Conservation (phyloP, 2,329 filamentous ascomycete species). For the Neoarthrinium moseri region DNA sequence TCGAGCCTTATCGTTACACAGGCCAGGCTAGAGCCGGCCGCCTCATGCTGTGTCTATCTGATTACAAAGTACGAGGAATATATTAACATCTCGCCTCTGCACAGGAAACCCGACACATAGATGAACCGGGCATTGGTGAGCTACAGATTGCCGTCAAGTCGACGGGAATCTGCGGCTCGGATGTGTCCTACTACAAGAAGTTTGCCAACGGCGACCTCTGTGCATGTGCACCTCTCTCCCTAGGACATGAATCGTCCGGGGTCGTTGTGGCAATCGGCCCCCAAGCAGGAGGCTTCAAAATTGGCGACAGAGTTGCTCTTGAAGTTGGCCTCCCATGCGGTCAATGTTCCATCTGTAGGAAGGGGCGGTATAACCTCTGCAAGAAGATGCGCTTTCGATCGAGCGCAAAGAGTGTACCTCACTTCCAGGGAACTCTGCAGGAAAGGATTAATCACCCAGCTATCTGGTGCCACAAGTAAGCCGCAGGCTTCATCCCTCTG, state of each 20-base stretch:
- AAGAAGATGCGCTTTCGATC: slow-evolving; percentile 61
- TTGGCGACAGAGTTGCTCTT: slow-evolving; percentile 54
- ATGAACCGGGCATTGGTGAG: slow-evolving; percentile 48
- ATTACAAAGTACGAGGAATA: too few relatives aligned
- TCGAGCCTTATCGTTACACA: slow-evolving; percentile 28
- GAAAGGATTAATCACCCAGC: slow-evolving; percentile 63
- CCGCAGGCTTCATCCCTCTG: background rate
- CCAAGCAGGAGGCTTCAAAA: slow-evolving; percentile 47
- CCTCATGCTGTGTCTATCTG: slow-evolving; percentile 2
- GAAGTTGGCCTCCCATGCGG: slow-evolving; percentile 38
- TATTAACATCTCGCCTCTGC: slow-evolving; percentile 13
- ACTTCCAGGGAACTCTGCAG: slow-evolving; percentile 62
- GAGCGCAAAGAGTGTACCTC: slow-evolving; percentile 61
- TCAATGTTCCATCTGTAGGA: slow-evolving; percentile 39
- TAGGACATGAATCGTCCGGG: slow-evolving; percentile 63
- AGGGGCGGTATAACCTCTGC: slow-evolving; percentile 61
- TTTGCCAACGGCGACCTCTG: slow-evolving; percentile 71
- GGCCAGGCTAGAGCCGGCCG: slow-evolving; percentile 13
- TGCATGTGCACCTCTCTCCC: slow-evolving; percentile 62
- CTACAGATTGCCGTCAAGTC: slow-evolving; percentile 65
- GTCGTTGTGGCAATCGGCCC: slow-evolving; percentile 56
- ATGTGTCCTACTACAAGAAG: slow-evolving; percentile 71
- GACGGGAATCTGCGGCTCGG: slow-evolving; percentile 69
- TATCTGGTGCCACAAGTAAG: slow-evolving; percentile 61
- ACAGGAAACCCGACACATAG: slow-evolving; percentile 51